phyloP scores from a whole-genome alignment of 352 stramenopile species.

The Globisporangium acanthophoron region DNA sequence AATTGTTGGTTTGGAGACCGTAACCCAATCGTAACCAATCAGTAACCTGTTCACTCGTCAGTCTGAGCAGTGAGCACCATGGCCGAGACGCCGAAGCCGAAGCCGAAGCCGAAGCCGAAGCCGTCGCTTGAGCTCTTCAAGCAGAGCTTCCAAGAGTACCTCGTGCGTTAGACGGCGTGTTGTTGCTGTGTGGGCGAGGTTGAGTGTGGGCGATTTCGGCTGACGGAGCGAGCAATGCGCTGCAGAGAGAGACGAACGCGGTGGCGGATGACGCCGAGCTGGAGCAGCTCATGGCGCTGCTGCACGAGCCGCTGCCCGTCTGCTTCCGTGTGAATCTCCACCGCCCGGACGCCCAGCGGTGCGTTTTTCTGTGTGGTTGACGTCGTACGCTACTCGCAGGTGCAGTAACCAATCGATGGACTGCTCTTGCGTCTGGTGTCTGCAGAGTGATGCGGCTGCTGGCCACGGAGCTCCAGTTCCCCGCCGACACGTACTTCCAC shows the following conservation, averaged over 20 bases:
- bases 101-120: constrained; percentile 26
- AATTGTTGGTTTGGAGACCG: constrained; percentile 3
- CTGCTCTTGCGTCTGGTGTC: not conserved
- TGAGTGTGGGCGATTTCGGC: not conserved
- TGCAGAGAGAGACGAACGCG: constrained; percentile 52
- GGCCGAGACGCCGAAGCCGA: constrained; percentile 6
- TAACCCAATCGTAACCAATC: not conserved
- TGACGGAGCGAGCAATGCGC: not conserved
- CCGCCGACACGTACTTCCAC: constrained; percentile 42
- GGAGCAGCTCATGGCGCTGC: constrained; percentile 55
- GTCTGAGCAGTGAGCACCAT: not conserved
- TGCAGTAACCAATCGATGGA: not conserved
- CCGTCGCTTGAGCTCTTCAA: constrained; percentile 71
- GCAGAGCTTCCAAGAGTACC: constrained; percentile 80
- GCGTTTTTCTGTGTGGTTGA: not conserved
- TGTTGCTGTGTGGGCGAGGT: not conserved
- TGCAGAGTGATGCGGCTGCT: constrained; percentile 45
- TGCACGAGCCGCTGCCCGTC: constrained; percentile 73
- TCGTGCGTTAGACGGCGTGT: constrained; percentile 19
- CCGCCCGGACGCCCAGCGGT: constrained; percentile 45
- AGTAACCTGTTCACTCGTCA: not conserved
- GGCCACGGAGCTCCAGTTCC: constrained; percentile 52
- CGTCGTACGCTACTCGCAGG: too few species aligned
- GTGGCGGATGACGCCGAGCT: constrained; percentile 49
- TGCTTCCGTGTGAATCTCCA: constrained; percentile 83